These are phyloP conservation scores for Zopfia rhizophila DNA, from an alignment of 2,329 filamentous ascomycete species.

Conservation along the genomic window DNA sequence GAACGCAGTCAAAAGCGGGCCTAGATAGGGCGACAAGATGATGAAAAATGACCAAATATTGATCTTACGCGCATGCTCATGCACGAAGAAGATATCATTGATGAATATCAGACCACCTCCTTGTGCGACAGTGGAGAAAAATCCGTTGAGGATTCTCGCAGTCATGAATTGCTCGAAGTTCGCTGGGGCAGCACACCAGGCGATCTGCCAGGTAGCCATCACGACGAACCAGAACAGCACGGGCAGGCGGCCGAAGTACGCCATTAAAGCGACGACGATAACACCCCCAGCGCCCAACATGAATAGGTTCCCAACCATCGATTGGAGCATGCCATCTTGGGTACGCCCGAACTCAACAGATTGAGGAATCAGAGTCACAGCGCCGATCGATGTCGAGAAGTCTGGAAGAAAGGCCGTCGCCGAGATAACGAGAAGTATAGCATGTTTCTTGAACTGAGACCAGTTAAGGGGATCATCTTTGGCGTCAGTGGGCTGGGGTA, in stretches of 20 bases:
- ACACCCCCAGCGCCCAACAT: slow-evolving; percentile 33
- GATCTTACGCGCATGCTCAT: slow-evolving; percentile 41
- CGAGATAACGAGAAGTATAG: slow-evolving; percentile 28
- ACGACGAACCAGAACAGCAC: slow-evolving; percentile 44
- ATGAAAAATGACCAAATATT: slow-evolving; percentile 33
- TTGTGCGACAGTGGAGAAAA: slow-evolving; percentile 38
- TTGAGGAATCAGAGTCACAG: slow-evolving; percentile 31
- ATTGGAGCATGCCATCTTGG: slow-evolving; percentile 8
- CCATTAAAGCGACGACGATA: slow-evolving; percentile 31
- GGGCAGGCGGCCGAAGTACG: slow-evolving; percentile 24
- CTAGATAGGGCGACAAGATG: slow-evolving; percentile 33
- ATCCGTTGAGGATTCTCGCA: slow-evolving; percentile 37
- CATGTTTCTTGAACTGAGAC: slow-evolving; percentile 38
- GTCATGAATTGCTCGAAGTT: slow-evolving; percentile 36
- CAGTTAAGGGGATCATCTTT: slow-evolving; percentile 48
- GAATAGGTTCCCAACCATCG: slow-evolving; percentile 8
- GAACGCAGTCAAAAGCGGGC: slow-evolving; percentile 29
- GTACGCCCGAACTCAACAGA: slow-evolving; percentile 15
- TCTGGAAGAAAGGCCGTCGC: slow-evolving; percentile 26
- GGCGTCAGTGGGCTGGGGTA: slow-evolving; percentile 39
- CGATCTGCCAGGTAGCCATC: slow-evolving; percentile 23
- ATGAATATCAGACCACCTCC: slow-evolving; percentile 39
- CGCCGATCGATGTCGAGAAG: slow-evolving; percentile 28
- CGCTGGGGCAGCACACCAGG: slow-evolving; percentile 27
- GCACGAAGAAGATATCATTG: slow-evolving; percentile 47